These are phyloP conservation scores for Candida glucosophila DNA, from an alignment of 1,139 yeast genomes.

Conservation along the genomic window DNA sequence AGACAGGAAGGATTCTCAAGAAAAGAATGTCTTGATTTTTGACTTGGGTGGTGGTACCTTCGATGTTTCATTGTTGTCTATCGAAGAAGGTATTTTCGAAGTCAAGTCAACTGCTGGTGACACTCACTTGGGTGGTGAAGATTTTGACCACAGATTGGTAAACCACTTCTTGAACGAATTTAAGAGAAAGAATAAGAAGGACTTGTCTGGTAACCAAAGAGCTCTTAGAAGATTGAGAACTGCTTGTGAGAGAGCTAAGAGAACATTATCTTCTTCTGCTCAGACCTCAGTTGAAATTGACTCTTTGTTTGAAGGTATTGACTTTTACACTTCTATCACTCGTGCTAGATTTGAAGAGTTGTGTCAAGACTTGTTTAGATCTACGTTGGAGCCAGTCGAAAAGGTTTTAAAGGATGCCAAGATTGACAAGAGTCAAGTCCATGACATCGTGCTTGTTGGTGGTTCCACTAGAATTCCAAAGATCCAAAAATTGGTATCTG, in stretches of 20 bases:
- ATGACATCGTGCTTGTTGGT: slow-evolving; percentile 97
- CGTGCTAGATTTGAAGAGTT: slow-evolving; percentile 98
- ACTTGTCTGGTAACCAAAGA: slow-evolving; percentile 84
- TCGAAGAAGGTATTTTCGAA: slow-evolving; percentile 95
- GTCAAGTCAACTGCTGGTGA: slow-evolving; percentile 99
- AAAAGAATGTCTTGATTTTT: slow-evolving; percentile 55
- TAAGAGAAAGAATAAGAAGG: slow-evolving; percentile 94
- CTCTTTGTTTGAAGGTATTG: slow-evolving; percentile 93
- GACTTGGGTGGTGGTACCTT: slow-evolving; percentile 48
- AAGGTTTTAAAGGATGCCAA: slow-evolving; percentile 94
- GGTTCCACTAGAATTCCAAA: slow-evolving; percentile 99
- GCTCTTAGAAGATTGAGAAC: slow-evolving; percentile 98
- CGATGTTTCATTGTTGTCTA: slow-evolving; percentile 65
- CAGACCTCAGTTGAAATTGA: slow-evolving; percentile 96
- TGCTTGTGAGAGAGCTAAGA: slow-evolving; percentile 98
- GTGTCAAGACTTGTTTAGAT: slow-evolving; percentile 94
- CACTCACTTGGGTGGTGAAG: slow-evolving; percentile 97
- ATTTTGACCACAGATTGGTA: slow-evolving; percentile 41
- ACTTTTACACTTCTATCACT: slow-evolving; percentile 91
- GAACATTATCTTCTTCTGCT: slow-evolving; percentile 93
- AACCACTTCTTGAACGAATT: slow-evolving; percentile 89
- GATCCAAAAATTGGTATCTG: slow-evolving; percentile 93
- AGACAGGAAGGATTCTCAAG: slow-evolving; percentile 64
- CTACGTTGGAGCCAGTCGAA: slow-evolving; percentile 95
- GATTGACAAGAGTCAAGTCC: slow-evolving; percentile 78